Percentiles rank a stretch among this genome's conserved stretches.
phyloP scores from a whole-genome alignment of 2,329 filamentous ascomycete genomes.

The Bipolaris oryzae region DNA sequence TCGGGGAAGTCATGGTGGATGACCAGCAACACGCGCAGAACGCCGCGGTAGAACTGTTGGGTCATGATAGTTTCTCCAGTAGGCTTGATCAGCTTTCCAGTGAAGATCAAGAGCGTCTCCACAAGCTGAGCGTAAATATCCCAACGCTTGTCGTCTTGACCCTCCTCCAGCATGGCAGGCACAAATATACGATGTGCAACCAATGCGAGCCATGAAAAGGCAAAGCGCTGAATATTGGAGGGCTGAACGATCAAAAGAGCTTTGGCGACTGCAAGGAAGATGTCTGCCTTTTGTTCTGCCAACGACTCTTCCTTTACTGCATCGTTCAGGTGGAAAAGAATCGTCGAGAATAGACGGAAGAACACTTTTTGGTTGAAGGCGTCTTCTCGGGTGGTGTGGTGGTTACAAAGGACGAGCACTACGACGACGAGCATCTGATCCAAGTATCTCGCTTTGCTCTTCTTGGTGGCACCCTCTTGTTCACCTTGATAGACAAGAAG shows the following conservation, averaged over 20 bases:
- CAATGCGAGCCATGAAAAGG: constrained; percentile 82
- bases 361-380: constrained; percentile 87
- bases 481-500: constrained; percentile 74
- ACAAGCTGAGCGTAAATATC: constrained; percentile 74
- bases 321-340: constrained; percentile 76
- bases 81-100: constrained; percentile 80
- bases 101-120: constrained; percentile 72
- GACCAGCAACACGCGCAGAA: constrained; percentile 80
- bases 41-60: constrained; percentile 83
- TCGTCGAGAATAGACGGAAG: constrained; percentile 83
- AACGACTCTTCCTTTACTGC: constrained; percentile 55
- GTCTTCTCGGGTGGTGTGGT: constrained; percentile 80
- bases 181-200: constrained; percentile 86
- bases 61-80: constrained; percentile 70
- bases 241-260: constrained; percentile 78
- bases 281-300: constrained; percentile 65
- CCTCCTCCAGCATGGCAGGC: constrained; percentile 72
- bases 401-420: constrained; percentile 81
- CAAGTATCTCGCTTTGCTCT: constrained; percentile 72
- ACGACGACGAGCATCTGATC: constrained; percentile 79
- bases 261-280: constrained; percentile 73
- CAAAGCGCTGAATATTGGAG: constrained; percentile 77
- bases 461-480: constrained; percentile 63
- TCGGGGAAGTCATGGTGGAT: constrained; percentile 95
- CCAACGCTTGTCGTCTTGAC: constrained; percentile 70